Evolutionary conservation across 2,329 filamentous ascomycete genomes (phyloP).

Genomic region (Diaporthe batatas): DNA sequence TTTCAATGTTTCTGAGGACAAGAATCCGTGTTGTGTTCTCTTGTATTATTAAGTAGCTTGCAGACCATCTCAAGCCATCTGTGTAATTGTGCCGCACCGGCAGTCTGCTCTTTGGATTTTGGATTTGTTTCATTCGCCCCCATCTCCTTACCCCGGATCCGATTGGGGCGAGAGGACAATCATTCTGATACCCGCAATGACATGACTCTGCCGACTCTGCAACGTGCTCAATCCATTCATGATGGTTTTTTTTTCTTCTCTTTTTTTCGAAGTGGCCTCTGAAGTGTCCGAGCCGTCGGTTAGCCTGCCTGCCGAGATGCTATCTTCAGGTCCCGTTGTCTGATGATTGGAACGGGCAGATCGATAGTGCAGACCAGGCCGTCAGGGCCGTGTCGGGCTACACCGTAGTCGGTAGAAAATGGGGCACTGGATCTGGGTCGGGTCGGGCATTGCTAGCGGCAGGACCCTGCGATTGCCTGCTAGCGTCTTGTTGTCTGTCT

Average conservation of each 20-base stretch:
- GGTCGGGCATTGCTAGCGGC: background rate
- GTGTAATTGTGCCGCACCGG: conserved; percentile 7
- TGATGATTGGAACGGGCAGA: background rate
- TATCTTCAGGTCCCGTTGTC: background rate
- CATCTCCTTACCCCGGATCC: background rate
- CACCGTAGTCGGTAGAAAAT: background rate
- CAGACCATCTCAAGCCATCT: background rate
- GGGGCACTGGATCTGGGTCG: background rate
- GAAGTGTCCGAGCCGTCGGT: background rate
- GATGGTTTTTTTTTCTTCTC: background rate
- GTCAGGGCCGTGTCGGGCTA: background rate
- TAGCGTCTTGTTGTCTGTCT: conserved; percentile 5
- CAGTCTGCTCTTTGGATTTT: too few relatives aligned
- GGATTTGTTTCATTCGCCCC: background rate
- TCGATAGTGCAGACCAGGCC: background rate
- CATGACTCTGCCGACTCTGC: conserved; percentile 27
- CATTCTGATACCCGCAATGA: conserved; percentile 19
- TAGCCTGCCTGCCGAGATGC: conserved; percentile 16
- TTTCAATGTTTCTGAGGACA: too few relatives aligned
- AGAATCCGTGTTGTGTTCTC: too few relatives aligned
- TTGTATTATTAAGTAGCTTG: too few relatives aligned
- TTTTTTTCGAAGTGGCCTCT: background rate
- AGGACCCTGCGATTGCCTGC: conserved; percentile 12
- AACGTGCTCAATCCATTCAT: background rate
- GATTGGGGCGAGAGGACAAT: conserved; percentile 10